Base-by-base conservation (phyloP, 2,329 filamentous ascomycete genomes). In the Tolypocladium amazonense region DNA sequence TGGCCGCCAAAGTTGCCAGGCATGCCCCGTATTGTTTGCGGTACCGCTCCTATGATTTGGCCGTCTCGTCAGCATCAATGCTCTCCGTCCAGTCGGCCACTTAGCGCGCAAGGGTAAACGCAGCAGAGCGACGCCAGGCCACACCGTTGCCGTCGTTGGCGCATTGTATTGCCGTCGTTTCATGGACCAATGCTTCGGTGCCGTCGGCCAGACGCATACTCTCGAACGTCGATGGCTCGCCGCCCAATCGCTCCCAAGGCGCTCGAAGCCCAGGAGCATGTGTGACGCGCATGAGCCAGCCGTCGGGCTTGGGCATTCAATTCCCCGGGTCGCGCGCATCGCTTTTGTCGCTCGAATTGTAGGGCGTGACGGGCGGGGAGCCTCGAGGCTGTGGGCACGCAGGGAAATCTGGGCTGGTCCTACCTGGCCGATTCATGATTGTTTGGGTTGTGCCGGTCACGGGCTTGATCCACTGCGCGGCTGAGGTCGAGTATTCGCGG, bases 341-440 rank as follows among this genome's bases (percentile, higher is more conserved):
- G 52, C 38, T 33, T 53, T 62, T 39, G 54, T 50, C 45, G 58
- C n/a, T 37, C 33, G 53, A 41, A 59, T 18, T 37, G 38, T 18
- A 27, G 15, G 33, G 23, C 23, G 41, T 50, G 23, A 20, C 37
- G 45, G n/a, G 39, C 11, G 20, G 52, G 27, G 56, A 30, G 52
- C 41, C 43, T 37, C 61, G 58, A 65, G 63, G 66, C 63, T 65
- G 64, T 64, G 60, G 65, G 7, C 39, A 58, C 62, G 63, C 63
- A 63, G 66, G 60, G 63, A 66, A 57, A 64, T 64, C 61, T 64
- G 66, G 69, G 65, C 65, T 63, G 66, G 69, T 69, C 77, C 72
- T 84, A 84, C 81, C 81, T 83, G 80, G 78, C 77, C 81, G 78
- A 73, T 84, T 84, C 81, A 84, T 84, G 70, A 72, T 77, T 73